phyloP scores from a whole-genome alignment of 352 stramenopile genomes.

The Elongisporangium senticosum region DNA sequence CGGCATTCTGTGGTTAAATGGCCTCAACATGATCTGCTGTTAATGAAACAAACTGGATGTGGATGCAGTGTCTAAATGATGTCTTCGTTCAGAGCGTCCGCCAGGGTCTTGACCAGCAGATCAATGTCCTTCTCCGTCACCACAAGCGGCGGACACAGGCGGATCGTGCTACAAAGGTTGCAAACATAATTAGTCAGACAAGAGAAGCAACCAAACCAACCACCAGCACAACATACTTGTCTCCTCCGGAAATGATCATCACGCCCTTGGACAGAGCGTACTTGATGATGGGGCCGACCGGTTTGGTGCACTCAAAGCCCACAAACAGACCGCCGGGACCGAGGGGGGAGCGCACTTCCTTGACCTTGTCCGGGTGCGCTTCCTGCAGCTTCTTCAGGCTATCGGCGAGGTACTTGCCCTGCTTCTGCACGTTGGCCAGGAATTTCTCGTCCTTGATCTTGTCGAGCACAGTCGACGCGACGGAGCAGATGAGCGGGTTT shows the following conservation, averaged over 20 bases:
- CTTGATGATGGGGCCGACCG: slow-evolving; percentile 54
- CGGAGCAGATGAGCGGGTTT: slow-evolving; percentile 94
- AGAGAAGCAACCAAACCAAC: not conserved
- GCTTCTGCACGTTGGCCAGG: slow-evolving; percentile 66
- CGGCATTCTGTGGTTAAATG: not conserved
- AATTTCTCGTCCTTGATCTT: slow-evolving; percentile 72
- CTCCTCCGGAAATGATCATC: slow-evolving; percentile 76
- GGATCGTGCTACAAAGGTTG: slow-evolving; percentile 44
- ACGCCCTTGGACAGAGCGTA: slow-evolving; percentile 71
- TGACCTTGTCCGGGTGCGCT: slow-evolving; percentile 69
- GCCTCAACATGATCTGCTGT: not conserved
- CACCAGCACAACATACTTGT: slow-evolving; percentile 48
- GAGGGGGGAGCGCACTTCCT: slow-evolving; percentile 57
- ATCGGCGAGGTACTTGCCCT: slow-evolving; percentile 48
- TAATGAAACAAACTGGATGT: not conserved
- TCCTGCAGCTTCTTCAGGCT: slow-evolving; percentile 56
- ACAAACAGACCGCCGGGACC: slow-evolving; percentile 74
- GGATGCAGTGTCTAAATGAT: slow-evolving; percentile 27
- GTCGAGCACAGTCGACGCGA: slow-evolving; percentile 76
- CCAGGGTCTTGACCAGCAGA: slow-evolving; percentile 57
- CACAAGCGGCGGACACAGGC: slow-evolving; percentile 77
- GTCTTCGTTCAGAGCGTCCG: slow-evolving; percentile 54
- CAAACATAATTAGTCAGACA: slow-evolving; percentile 5
- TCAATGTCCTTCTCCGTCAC: slow-evolving; percentile 81
- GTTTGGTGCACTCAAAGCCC: slow-evolving; percentile 69